Evolutionary conservation across 2,329 filamentous ascomycete species (phyloP).

Genomic region (Epichloe gansuensis): DNA sequence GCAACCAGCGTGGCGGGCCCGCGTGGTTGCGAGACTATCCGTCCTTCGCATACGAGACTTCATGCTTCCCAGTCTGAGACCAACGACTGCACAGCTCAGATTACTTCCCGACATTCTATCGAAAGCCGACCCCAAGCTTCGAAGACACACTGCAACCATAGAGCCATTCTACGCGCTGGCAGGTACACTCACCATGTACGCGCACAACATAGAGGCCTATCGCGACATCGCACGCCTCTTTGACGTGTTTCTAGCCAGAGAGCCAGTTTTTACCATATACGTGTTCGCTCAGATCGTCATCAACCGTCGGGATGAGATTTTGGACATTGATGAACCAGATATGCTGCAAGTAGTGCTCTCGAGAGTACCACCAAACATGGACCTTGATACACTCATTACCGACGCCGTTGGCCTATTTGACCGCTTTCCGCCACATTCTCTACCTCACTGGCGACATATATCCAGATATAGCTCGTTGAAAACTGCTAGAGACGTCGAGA

Average conservation of each 20-base stretch:
- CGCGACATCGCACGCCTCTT: constrained; percentile 81
- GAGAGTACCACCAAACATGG: constrained; percentile 69
- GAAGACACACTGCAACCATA: constrained; percentile 59
- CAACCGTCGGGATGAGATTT: constrained; percentile 67
- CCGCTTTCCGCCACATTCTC: constrained; percentile 54
- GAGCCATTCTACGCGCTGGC: constrained; percentile 87
- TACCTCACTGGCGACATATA: constrained; percentile 61
- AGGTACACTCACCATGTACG: constrained; percentile 91
- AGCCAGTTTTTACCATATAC: constrained; percentile 83
- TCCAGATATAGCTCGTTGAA: constrained; percentile 72
- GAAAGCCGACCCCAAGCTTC: constrained; percentile 57
- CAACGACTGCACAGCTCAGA: constrained; percentile 72
- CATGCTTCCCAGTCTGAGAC: constrained; percentile 79
- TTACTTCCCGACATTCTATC: constrained; percentile 73
- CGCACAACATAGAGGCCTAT: constrained; percentile 88
- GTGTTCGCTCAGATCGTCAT: constrained; percentile 83
- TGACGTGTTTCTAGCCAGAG: constrained; percentile 76
- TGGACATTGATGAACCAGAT: constrained; percentile 83
- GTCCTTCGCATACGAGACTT: constrained; percentile 89
- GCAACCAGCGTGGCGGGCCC: constrained; percentile 43
- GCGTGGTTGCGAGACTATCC: constrained; percentile 67
- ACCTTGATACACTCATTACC: constrained; percentile 65
- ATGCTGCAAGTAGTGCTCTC: constrained; percentile 83
- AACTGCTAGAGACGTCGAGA: constrained; percentile 49
- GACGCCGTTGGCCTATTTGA: constrained; percentile 51